A percentile compares a stretch with the other conserved stretches of the same genome.
These are phyloP conservation scores for Fusarium piperis DNA, from an alignment of 2,329 filamentous ascomycete species.

Conservation along the genomic window DNA sequence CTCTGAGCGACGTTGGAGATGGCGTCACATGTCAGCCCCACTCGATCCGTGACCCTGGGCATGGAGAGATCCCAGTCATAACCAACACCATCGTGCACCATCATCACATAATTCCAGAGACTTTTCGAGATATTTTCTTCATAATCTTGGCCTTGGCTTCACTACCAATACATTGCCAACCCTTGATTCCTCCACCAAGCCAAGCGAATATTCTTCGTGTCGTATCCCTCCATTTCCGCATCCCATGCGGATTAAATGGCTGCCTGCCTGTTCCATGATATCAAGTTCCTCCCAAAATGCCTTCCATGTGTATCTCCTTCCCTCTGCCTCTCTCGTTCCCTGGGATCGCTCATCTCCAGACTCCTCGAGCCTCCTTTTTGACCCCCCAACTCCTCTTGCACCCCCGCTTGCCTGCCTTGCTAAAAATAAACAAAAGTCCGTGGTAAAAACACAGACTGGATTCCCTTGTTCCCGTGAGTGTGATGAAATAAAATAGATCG, in stretches of 20 bases:
- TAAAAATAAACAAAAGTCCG: slow-evolving; percentile 8
- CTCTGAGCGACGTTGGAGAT: not conserved
- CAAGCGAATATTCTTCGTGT: not conserved
- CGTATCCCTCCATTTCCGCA: not conserved
- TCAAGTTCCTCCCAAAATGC: slow-evolving; percentile 9
- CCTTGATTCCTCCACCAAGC: not conserved
- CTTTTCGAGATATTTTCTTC: not conserved
- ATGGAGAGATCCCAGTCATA: not conserved
- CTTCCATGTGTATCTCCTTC: not conserved
- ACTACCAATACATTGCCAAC: not conserved
- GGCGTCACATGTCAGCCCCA: not conserved
- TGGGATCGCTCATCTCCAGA: slow-evolving; percentile 20
- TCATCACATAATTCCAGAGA: not conserved
- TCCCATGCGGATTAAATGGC: slow-evolving; percentile 9
- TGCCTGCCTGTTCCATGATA: slow-evolving; percentile 6
- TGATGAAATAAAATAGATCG: slow-evolving; percentile 23
- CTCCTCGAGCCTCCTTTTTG: not conserved
- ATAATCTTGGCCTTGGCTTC: slow-evolving; percentile 4
- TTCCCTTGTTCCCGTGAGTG: not conserved
- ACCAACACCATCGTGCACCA: not conserved
- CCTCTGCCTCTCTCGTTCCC: not conserved
- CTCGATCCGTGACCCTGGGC: not conserved
- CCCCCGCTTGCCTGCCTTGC: not conserved
- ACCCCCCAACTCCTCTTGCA: slow-evolving; percentile 6
- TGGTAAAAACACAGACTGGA: slow-evolving; percentile 5